Base-by-base conservation (phyloP, 805 yeast genomes). In the Lipomyces starkeyi region DNA sequence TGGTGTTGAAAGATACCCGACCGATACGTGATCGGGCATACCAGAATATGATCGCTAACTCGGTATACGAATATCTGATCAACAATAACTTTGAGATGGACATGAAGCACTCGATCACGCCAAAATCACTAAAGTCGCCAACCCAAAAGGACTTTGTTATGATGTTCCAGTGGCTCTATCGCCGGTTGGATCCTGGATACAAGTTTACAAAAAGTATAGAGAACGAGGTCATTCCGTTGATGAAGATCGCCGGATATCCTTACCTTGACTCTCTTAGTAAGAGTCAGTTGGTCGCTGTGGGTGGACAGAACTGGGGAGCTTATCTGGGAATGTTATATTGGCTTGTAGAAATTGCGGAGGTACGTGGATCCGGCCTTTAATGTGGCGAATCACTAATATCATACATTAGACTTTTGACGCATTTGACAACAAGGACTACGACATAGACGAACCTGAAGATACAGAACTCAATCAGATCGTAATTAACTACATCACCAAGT, bases 221-320 rank as follows among this genome's bases (percentile, higher is more conserved):
- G 70, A 83, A 85, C 59, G 97, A 93, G 70, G 90, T 92, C 2
- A 89, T 88, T 69, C 83, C 85, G 22, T 79, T 91, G 22, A 79
- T 93, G 73, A 88, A 86, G 75, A 83, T 82, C 49, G 77, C 92
- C 68, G 86, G 85, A 60, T 93, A 93, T 74, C 97, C 98, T 1
- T 91, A 89, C 76, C 78, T 91, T 66, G 96, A 90, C 54, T 82
- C 91, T 0, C 87, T 93, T 53, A 91, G 89, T 77, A 88, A 93
- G 74, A 89, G 95, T 0, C 96, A 91, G 76, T 88, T 93, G 52
- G 87, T 93, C 52, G 97, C 97, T 0, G 97, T 91, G 13, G 97
- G 97, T 5, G 97, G 97, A 2, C 76, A 75, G 64, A 88, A 87
- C 72, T 93, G 97, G 97, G 92, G 91, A 13, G 84, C 85, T 7